Evolutionary conservation across 2,329 filamentous ascomycete species (phyloP).

Genomic region (Dactylella cylindrospora): DNA sequence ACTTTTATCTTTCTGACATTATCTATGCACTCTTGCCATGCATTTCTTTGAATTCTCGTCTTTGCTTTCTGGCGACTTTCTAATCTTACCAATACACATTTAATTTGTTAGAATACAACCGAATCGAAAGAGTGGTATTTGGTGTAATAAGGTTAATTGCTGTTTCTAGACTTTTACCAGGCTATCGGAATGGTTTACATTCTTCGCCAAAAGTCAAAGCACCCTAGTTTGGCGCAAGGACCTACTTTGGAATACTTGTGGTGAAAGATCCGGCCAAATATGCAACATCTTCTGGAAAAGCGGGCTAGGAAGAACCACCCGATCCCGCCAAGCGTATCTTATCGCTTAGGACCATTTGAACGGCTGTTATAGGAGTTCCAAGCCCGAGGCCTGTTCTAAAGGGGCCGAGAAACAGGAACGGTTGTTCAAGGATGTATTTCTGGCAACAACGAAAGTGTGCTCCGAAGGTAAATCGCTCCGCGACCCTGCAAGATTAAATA

Average conservation of each 20-base stretch:
- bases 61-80: constrained; percentile 1
- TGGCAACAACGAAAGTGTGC: too few relatives aligned
- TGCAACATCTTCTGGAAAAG: constrained; percentile 38
- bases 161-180: constrained; percentile 12
- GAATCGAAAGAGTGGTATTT: constrained; percentile 4
- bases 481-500: too few relatives aligned
- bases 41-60: background rate
- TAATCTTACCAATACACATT: constrained; percentile 6
- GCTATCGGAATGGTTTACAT: constrained; percentile 29
- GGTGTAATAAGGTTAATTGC: too few relatives aligned
- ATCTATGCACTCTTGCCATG: background rate
- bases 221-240: constrained; percentile 8
- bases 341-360: constrained; percentile 40
- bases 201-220: constrained; percentile 8
- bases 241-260: too few relatives aligned
- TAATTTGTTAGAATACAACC: constrained; percentile 7
- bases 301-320: too few relatives aligned
- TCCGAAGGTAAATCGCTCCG: too few relatives aligned
- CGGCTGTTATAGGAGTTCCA: constrained; percentile 8
- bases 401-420: too few relatives aligned
- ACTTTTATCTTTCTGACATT: background rate
- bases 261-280: constrained; percentile 36
- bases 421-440: too few relatives aligned
- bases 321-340: constrained; percentile 41
- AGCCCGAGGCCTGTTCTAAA: too few relatives aligned